Conservation (phyloP, 352 stramenopile species). For the Pilasporangium apinafurcum region DNA sequence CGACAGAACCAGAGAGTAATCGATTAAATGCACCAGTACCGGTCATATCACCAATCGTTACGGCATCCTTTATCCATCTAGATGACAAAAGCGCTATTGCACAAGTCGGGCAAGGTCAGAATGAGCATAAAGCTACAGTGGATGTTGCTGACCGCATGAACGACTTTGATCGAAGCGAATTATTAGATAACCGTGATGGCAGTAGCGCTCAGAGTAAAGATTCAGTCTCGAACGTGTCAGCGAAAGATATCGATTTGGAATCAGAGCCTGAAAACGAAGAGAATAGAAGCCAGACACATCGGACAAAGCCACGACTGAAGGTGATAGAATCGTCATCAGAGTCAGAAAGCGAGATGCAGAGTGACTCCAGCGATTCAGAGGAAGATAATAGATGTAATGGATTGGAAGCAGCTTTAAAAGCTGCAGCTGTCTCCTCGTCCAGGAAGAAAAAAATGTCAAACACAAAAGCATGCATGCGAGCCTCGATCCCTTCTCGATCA, state of each 20-base stretch:
- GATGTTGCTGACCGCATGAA: slow-evolving; percentile 13
- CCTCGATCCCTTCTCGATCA: too few relatives aligned
- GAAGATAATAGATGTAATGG: slow-evolving; percentile 29
- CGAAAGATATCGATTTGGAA: slow-evolving; percentile 11
- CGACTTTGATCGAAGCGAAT: slow-evolving; percentile 12
- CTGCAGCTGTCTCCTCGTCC: slow-evolving; percentile 8
- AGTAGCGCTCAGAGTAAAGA: background rate
- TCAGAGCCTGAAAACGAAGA: too few relatives aligned
- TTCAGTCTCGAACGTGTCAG: background rate
- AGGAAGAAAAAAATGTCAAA: slow-evolving; percentile 1
- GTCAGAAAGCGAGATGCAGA: slow-evolving; percentile 27
- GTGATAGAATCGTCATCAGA: slow-evolving; percentile 9
- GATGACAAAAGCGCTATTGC: too few relatives aligned
- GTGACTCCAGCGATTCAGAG: slow-evolving; percentile 12
- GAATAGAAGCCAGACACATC: too few relatives aligned
- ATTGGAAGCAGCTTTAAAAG: slow-evolving; percentile 54
- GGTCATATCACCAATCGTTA: too few relatives aligned
- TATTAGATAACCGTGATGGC: background rate
- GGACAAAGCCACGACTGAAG: background rate
- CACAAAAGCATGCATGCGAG: background rate
- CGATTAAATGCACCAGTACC: too few relatives aligned
- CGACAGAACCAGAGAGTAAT: too few relatives aligned
- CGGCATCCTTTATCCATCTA: too few relatives aligned
- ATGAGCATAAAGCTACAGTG: too few relatives aligned
- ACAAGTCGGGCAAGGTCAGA: too few relatives aligned